Conservation (phyloP, 768 basidiomycete genomes). For the Coprinopsis cinerea region DNA sequence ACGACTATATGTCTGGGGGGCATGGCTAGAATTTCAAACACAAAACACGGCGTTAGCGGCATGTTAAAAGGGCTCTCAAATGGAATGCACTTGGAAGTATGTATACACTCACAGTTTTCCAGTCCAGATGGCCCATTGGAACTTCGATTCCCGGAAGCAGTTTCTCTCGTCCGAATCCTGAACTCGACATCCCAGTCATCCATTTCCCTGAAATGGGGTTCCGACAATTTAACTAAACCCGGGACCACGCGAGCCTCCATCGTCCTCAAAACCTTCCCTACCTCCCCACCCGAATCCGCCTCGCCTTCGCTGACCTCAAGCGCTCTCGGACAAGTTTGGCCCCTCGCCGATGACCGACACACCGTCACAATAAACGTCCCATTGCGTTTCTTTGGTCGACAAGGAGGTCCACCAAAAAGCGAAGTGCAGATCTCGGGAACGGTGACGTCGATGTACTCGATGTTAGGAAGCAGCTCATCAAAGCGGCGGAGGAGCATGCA, state of each 20-base stretch:
- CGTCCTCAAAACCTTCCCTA: background rate
- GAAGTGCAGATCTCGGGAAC: background rate
- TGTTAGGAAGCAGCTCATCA: background rate
- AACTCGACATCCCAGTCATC: background rate
- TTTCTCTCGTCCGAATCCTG: background rate
- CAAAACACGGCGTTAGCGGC: too few relatives aligned
- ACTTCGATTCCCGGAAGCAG: background rate
- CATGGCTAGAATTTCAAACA: too few relatives aligned
- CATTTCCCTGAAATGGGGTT: background rate
- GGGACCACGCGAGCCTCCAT: background rate
- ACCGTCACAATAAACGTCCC: background rate
- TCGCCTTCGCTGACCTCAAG: too few relatives aligned
- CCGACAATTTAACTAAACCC: background rate
- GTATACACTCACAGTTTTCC: background rate
- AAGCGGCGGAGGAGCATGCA: background rate
- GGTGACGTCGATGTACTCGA: background rate
- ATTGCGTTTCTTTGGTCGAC: background rate
- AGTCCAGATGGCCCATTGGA: too few relatives aligned
- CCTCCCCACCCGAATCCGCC: background rate
- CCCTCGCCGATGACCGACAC: background rate
- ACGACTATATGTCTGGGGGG: too few relatives aligned
- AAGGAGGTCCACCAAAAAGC: background rate
- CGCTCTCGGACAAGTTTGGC: too few relatives aligned
- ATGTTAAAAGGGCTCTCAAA: too few relatives aligned
- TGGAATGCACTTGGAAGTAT: too few relatives aligned